phyloP scores from a whole-genome alignment of 2,329 filamentous ascomycete species.

The Pseudogymnoascus sp. region DNA sequence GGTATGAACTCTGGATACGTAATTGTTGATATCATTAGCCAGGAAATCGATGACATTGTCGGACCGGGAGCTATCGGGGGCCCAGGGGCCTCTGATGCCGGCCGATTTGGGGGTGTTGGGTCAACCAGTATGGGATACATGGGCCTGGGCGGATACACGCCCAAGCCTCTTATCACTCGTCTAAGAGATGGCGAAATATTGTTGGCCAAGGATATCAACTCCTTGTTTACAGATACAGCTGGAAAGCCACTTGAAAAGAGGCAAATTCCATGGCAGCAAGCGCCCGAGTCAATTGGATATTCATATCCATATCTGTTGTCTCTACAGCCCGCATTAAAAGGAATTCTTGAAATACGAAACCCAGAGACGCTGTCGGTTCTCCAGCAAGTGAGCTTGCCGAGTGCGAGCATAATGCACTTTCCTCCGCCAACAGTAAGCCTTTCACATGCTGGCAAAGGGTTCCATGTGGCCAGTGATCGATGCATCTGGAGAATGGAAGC shows the following conservation, averaged over 20 bases:
- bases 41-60: conserved; percentile 67
- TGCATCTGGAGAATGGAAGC: conserved; percentile 95
- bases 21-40: conserved; percentile 74
- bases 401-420: conserved; percentile 79
- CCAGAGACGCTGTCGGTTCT: conserved; percentile 85
- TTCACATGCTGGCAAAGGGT: conserved; percentile 93
- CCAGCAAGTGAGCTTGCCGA: conserved; percentile 75
- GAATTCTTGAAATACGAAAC: conserved; percentile 82
- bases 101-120: conserved; percentile 73
- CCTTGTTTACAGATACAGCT: conserved; percentile 77
- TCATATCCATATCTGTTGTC: conserved; percentile 94
- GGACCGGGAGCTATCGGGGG: conserved; percentile 67
- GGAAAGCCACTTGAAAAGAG: conserved; percentile 75
- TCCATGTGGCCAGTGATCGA: conserved; percentile 85
- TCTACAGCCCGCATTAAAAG: conserved; percentile 74
- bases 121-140: conserved; percentile 93
- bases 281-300: conserved; percentile 87
- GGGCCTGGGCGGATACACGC: conserved; percentile 84
- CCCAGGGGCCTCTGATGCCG: conserved; percentile 42
- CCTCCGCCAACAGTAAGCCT: conserved; percentile 87
- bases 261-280: conserved; percentile 85
- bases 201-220: conserved; percentile 96
- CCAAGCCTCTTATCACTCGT: conserved; percentile 78
- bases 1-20: conserved; percentile 90
- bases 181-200: conserved; percentile 78